A percentile compares a stretch with the other conserved stretches of the same genome.
Conservation (phyloP, 805 yeast species). For the Candida mattraensis region DNA sequence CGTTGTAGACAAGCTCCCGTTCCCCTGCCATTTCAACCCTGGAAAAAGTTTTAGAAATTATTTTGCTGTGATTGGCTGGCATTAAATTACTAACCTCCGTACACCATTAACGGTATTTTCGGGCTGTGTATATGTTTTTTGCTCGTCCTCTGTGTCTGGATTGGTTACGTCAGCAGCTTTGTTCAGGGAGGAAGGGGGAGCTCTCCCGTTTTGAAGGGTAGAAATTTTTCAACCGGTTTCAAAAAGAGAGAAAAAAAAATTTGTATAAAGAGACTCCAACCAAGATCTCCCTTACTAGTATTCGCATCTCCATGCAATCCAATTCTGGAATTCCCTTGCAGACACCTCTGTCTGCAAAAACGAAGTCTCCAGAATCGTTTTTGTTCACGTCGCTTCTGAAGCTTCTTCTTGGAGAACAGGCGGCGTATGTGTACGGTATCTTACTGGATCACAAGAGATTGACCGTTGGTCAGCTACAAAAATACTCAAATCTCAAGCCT, state of each 20-base stretch:
- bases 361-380: slow-evolving; percentile 62
- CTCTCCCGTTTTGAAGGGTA: no score
- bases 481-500: slow-evolving; percentile 45
- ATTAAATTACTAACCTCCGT: slow-evolving; percentile 2
- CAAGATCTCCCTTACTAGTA: neutral
- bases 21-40: neutral
- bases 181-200: no score
- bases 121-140: neutral
- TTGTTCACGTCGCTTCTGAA: slow-evolving; percentile 54
- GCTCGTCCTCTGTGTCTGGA: neutral
- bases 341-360: slow-evolving; percentile 41
- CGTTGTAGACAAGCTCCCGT: neutral
- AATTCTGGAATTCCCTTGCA: slow-evolving; percentile 23
- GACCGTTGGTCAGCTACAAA: slow-evolving; percentile 52
- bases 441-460: slow-evolving; percentile 70
- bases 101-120: slow-evolving; percentile 1
- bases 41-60: slow-evolving; percentile 17
- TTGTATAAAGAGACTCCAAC: neutral
- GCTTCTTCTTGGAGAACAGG: slow-evolving; percentile 68
- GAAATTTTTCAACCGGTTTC: no score
- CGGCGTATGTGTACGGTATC: slow-evolving; percentile 58
- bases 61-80: slow-evolving; percentile 20
- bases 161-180: no score
- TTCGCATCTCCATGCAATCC: neutral
- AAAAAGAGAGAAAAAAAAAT: no score